Evolutionary conservation across 208 protist genomes (phyloP), one percentile per base, ranked within the genome.

Genomic region (Angomonas desouzai): DNA sequence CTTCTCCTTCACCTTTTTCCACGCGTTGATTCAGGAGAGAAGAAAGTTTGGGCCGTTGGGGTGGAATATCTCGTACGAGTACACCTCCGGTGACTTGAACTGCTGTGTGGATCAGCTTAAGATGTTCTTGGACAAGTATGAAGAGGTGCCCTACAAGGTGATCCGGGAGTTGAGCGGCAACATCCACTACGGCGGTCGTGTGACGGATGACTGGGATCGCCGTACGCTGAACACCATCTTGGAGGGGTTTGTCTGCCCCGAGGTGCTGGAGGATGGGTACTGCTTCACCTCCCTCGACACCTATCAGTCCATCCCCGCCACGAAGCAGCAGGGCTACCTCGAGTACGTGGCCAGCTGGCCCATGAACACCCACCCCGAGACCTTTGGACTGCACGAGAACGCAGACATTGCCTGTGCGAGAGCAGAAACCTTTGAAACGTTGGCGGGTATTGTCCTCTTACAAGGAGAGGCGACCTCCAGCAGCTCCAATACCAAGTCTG

Each of bases 41-140:
- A 82, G 97, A 62, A 99, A 99, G 83, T 99, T 99, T 74, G 98
- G 98, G 30, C 80, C 98, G 40, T 84, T 99, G 1, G 98, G 98
- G 23, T 99, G 97, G 95, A 99, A 99, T 77, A 98, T 99, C 62
- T 79, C 87, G 0, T 99, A 99, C 84, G 97, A 99, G 74, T 99
- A 98, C 85, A 99, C 92, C 10, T 87, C 89, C 6, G 89, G 89
- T 43, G 98, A 99, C 76, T 82, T 99, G 2, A 70, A 80, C 36
- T 97, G 98, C 61, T 98, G 92, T 55, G 66, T 92, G 28, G 74
- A 73, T 23, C 92, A 97, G 76, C 90, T 98, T 25, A 87, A 90
- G 51, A 97, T 97, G 86, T 98, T 98, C 76, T 71, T 99, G 6
- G 93, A 98, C 72, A 97, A 98, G 74, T 98, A 98, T 71, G 87